phyloP scores from a whole-genome alignment of 192 early-diverging fungal species.

The Backusella westeae region DNA sequence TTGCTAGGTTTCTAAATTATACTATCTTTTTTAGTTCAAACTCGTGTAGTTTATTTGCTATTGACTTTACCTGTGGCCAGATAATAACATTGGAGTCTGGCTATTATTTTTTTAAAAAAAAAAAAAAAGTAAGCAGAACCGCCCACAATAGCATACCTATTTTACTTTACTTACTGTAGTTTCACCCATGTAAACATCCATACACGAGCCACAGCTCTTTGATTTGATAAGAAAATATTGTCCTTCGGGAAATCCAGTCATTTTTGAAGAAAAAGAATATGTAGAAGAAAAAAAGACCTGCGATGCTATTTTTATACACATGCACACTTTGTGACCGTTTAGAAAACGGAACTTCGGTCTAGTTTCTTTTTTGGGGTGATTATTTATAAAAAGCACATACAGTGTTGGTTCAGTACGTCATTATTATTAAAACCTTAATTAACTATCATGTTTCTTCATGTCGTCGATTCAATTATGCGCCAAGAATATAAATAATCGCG shows the following conservation, averaged over 20 bases:
- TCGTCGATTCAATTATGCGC: no score
- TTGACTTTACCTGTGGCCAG: conserved; percentile 17
- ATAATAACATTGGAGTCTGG: conserved; percentile 22
- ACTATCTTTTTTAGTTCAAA: neutral
- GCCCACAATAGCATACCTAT: no score
- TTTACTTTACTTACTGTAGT: conserved; percentile 8
- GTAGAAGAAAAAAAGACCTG: neutral
- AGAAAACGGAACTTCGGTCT: neutral
- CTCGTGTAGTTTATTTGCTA: neutral
- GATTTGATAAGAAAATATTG: conserved; percentile 26
- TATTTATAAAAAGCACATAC: no score
- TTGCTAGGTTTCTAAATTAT: conserved; percentile 16
- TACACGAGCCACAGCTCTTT: conserved; percentile 6
- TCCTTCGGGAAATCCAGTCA: conserved; percentile 10
- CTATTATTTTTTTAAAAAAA: neutral
- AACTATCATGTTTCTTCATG: no score
- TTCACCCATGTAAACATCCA: conserved; percentile 28
- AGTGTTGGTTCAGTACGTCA: no score
- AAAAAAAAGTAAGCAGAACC: neutral
- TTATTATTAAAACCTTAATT: no score
- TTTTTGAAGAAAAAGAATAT: neutral
- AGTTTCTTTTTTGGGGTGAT: neutral
- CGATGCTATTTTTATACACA: conserved; percentile 1
- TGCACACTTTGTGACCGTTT: neutral
- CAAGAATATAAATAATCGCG: no score